Conservation (phyloP, 352 stramenopile genomes). For the Phytophthora capsici region DNA sequence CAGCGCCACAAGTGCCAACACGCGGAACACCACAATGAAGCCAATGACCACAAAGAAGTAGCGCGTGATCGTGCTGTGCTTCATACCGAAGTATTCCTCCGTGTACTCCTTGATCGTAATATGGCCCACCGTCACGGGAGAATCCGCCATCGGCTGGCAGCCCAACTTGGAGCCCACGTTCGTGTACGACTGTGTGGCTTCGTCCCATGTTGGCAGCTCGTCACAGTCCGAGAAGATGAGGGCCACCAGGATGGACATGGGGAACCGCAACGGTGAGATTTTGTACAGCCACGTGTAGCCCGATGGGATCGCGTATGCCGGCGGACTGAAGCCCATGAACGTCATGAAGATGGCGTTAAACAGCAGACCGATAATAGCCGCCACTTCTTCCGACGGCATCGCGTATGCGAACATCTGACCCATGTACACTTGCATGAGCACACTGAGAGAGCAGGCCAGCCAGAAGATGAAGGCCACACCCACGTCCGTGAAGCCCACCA, state of each 20-base stretch:
- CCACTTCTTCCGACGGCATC: conserved; percentile 33
- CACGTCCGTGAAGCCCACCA: conserved; percentile 41
- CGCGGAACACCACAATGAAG: conserved; percentile 37
- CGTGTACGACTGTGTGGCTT: conserved; percentile 10
- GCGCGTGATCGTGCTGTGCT: conserved; percentile 18
- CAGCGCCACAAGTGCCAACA: conserved; percentile 37
- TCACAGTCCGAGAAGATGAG: conserved; percentile 35
- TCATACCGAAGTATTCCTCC: conserved; percentile 34
- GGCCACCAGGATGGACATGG: conserved; percentile 33
- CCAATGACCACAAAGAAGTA: conserved; percentile 29
- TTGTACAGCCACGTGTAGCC: conserved; percentile 44
- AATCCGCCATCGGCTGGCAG: conserved; percentile 21
- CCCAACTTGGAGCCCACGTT: conserved; percentile 30
- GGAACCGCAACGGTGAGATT: conserved; percentile 37
- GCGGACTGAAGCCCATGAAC: conserved; percentile 43
- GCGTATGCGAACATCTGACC: conserved; percentile 40
- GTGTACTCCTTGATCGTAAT: conserved; percentile 29
- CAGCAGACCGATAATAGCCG: conserved; percentile 34
- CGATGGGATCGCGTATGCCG: not conserved
- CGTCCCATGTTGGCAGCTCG: conserved; percentile 27
- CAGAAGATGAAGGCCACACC: conserved; percentile 30
- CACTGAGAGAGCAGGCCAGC: conserved; percentile 27
- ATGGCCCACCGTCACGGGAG: conserved; percentile 25
- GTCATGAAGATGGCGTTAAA: conserved; percentile 43
- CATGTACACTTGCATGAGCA: conserved; percentile 45